These are phyloP conservation scores for Elymus sibiricus DNA, from an alignment of 176 grass and related monocot species.

Conservation along the genomic window DNA sequence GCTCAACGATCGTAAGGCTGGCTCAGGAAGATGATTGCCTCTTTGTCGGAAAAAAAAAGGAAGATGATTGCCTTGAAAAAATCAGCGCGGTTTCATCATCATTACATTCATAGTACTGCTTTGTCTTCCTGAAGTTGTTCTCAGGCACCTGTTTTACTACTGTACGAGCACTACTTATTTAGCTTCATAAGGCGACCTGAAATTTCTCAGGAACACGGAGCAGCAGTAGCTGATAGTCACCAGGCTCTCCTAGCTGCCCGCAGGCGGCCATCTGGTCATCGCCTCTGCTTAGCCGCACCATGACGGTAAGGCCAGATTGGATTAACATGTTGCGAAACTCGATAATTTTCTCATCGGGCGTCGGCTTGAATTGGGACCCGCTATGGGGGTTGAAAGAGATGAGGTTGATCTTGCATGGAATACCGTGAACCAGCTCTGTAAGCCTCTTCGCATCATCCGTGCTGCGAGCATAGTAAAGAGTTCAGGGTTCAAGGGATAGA, in stretches of 20 bases:
- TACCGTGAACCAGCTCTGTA: conserved; percentile 58
- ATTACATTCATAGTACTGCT: neutral
- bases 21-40: neutral
- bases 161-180: neutral
- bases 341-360: conserved; percentile 68
- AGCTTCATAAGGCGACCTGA: conserved; percentile 54
- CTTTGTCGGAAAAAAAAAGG: too few relatives aligned
- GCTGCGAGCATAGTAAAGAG: conserved; percentile 36
- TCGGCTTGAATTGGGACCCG: conserved; percentile 86
- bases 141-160: neutral
- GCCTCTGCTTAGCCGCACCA: conserved; percentile 79
- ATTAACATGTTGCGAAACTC: conserved; percentile 85
- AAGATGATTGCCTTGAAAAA: neutral
- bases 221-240: conserved; percentile 53
- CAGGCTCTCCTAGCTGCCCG: conserved; percentile 70
- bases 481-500: neutral
- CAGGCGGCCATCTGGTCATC: conserved; percentile 93
- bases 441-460: conserved; percentile 84
- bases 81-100: neutral
- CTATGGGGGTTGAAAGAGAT: conserved; percentile 88
- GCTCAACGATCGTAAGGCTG: neutral
- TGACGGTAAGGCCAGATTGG: conserved; percentile 52
- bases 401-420: conserved; percentile 95
- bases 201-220: conserved; percentile 77
- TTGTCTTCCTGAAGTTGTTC: neutral